Base-by-base conservation (phyloP, 1,284 basidiomycete genomes). In the Neolentinus lepideus region DNA sequence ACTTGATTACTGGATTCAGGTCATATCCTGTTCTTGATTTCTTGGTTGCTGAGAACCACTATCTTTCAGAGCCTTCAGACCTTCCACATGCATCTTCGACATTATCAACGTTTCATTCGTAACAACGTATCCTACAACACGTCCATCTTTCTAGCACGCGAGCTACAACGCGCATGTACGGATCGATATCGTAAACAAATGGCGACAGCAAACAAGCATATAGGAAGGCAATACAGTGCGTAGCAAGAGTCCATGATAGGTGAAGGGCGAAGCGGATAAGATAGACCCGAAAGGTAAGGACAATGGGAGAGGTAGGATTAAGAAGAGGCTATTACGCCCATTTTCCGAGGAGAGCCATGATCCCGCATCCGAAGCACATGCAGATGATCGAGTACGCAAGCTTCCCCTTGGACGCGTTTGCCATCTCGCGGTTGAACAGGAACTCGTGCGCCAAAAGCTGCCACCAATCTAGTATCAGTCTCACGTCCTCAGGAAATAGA, bases 381-480 rank as follows among this genome's bases (percentile, higher is more conserved):
- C 84, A 89, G 25, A 72, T 68, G 58, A 92, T 64, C 19, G 90
- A 84, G 62, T 88, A 94, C 1, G 75, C 71, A 29, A 95, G 69
- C 67, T 83, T 84, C 26, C 67, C 63, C 55, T 81, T 82, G 21
- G 83, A 83, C 21, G 79, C 81, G 53, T 79, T 76, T 68, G 87
- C 83, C 87, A 94, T 93, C 55, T 88, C 80, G 56, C 84, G 82
- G 75, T 84, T 93, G 71, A 96, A 92, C 52, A 97, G 68, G 71
- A 98, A 94, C 65, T 96, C 94, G 67, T 96, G 94, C 0, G 92
- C 94, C 51, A 98, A 79, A 1, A 96, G 79, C 84, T 90, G 60
- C n/a, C 2, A 52, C 52, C 43, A 38, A 61, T 43, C 22, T 38
- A 52, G 6, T 27, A 12, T 24, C 22, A 45, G 35, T 45, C 14